Conservation (phyloP, 2,329 filamentous ascomycete species). For the Verticillium isaacii region DNA sequence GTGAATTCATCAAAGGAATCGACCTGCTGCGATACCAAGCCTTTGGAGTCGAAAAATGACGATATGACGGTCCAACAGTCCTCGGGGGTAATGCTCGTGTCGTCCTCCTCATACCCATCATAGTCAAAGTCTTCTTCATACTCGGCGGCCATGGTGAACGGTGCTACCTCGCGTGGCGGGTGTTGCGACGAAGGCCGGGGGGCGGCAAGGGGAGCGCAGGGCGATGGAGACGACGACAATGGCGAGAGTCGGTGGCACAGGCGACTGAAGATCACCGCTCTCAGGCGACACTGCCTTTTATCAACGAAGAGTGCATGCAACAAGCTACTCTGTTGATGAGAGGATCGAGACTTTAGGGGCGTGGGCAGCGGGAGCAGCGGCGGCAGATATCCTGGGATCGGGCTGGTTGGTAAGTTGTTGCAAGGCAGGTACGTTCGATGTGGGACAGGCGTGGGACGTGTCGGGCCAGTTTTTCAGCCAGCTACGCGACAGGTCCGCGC, state of each 20-base stretch:
- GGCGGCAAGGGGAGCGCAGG: not conserved
- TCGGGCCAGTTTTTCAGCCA: not conserved
- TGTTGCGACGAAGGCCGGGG: not conserved
- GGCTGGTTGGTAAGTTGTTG: not conserved
- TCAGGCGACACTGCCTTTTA: not conserved
- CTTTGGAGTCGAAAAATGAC: slow-evolving; percentile 94
- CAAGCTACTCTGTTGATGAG: not conserved
- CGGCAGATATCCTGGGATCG: not conserved
- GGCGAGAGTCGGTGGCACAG: not conserved
- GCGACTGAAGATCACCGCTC: not conserved
- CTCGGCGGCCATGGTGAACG: slow-evolving; percentile 45
- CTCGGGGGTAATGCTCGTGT: slow-evolving; percentile 79
- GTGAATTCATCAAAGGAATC: slow-evolving; percentile 99
- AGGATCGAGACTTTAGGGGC: not conserved
- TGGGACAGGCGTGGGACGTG: not conserved
- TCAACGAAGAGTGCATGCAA: not conserved
- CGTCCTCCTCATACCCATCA: slow-evolving; percentile 65
- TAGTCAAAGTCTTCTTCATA: slow-evolving; percentile 59
- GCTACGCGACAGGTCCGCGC: not conserved
- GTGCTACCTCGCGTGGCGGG: not conserved
- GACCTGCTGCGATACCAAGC: slow-evolving; percentile 93
- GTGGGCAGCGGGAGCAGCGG: not conserved
- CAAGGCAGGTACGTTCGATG: not conserved
- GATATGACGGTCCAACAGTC: slow-evolving; percentile 98
- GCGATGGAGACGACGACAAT: not conserved